phyloP scores from a whole-genome alignment of 129 eudicot species.

The Chrysanthemum seticuspe region DNA sequence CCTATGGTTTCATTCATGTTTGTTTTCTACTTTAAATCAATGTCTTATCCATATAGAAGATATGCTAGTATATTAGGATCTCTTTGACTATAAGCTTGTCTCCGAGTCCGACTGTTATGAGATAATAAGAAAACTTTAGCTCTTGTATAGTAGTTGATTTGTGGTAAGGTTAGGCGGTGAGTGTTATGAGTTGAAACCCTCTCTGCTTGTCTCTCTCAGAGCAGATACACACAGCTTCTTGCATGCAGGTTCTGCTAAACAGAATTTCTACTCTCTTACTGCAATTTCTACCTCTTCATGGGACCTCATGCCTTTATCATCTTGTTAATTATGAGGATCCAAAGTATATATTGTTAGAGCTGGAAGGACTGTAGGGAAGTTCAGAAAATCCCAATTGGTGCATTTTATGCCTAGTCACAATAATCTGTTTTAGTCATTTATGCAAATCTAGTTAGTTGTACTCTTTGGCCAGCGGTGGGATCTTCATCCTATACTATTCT shows the following conservation, averaged over 20 bases:
- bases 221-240: background rate
- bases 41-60: background rate
- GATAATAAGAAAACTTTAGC: background rate
- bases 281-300: background rate
- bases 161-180: slow-evolving; percentile 8
- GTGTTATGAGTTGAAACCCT: slow-evolving; percentile 9
- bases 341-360: slow-evolving; percentile 15
- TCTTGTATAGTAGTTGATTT: slow-evolving; percentile 10
- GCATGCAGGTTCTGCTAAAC: slow-evolving; percentile 6
- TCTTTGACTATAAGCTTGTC: slow-evolving; percentile 2
- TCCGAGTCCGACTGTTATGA: background rate
- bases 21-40: background rate
- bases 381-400: slow-evolving; percentile 5
- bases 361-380: slow-evolving; percentile 4
- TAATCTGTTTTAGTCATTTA: background rate
- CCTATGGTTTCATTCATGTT: slow-evolving; percentile 11
- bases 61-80: background rate
- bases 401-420: background rate
- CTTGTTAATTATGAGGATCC: slow-evolving; percentile 4
- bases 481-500: slow-evolving; percentile 30
- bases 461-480: slow-evolving; percentile 26
- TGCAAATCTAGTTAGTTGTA: slow-evolving; percentile 18
- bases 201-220: background rate
- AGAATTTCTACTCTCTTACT: slow-evolving; percentile 13
- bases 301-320: slow-evolving; percentile 6